phyloP scores from a whole-genome alignment of 225 moss, liverwort and hornwort genomes.

The Pleurozium schreberi region DNA sequence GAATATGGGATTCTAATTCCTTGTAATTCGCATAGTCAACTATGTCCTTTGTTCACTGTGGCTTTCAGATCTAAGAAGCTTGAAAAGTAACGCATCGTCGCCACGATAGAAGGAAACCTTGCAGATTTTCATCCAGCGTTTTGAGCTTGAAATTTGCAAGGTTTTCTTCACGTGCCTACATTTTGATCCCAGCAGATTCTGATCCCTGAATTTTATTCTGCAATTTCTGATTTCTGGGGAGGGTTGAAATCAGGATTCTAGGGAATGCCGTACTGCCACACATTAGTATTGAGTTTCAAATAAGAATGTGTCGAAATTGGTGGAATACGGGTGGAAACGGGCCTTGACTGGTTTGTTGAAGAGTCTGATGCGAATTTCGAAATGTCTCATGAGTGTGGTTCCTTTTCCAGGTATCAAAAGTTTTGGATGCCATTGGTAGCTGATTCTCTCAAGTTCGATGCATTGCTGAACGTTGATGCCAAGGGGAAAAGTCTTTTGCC shows the following conservation, averaged over 20 bases:
- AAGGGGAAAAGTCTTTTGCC: constrained; percentile 48
- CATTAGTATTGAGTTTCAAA: too few relatives aligned
- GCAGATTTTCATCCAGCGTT: not conserved
- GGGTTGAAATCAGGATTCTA: not conserved
- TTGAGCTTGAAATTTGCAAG: not conserved
- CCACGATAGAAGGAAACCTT: not conserved
- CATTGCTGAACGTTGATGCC: constrained; percentile 27
- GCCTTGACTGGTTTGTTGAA: not conserved
- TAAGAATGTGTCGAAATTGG: not conserved
- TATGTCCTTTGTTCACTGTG: not conserved
- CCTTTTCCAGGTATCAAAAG: constrained; percentile 24
- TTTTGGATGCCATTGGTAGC: constrained; percentile 79
- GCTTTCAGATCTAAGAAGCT: not conserved
- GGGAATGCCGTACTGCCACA: not conserved
- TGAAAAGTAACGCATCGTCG: not conserved
- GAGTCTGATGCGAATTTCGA: not conserved
- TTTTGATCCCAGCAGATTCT: not conserved
- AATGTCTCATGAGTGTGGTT: not conserved
- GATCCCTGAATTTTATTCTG: not conserved
- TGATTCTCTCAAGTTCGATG: constrained; percentile 23
- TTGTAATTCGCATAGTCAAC: not conserved
- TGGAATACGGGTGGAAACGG: not conserved
- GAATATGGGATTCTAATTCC: not conserved
- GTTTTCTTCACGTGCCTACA: not conserved
- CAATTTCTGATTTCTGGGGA: not conserved